phyloP scores from a whole-genome alignment of 441 rosid species.

The Metrosideros polymorpha region DNA sequence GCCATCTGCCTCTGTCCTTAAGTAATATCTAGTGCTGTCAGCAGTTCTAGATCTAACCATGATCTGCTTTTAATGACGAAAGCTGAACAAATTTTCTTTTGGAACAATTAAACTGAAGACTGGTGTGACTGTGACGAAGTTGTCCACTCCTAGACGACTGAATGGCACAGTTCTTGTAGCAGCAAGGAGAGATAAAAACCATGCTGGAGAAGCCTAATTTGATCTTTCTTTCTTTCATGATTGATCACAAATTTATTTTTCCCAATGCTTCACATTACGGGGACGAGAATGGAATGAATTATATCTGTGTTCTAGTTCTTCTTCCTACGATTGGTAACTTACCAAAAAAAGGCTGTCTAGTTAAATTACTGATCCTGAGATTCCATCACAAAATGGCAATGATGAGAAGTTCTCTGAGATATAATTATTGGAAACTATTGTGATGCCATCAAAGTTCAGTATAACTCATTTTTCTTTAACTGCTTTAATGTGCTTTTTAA shows the following conservation, averaged over 20 bases:
- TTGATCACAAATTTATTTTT: not conserved
- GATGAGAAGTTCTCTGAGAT: not conserved
- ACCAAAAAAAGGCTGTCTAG: not conserved
- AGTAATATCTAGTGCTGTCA: not conserved
- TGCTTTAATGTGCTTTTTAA: not conserved
- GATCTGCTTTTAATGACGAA: not conserved
- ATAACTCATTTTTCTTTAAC: not conserved
- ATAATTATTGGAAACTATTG: not conserved
- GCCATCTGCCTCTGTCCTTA: not conserved
- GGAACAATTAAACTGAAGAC: not conserved
- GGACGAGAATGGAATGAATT: not conserved
- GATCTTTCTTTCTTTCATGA: not conserved
- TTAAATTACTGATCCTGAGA: not conserved
- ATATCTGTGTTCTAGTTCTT: not conserved
- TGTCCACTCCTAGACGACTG: not conserved
- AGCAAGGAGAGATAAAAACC: not conserved
- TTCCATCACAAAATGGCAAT: not conserved
- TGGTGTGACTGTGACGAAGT: not conserved
- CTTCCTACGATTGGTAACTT: not conserved
- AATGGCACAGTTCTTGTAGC: not conserved
- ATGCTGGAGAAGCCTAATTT: not conserved
- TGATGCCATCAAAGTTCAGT: not conserved
- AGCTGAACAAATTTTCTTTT: not conserved
- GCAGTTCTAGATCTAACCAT: not conserved
- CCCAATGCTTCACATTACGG: not conserved